A percentile compares a stretch with the other conserved stretches of the same genome.
These are phyloP conservation scores for Sphagnurus paluster DNA, from an alignment of 1,284 basidiomycete genomes.

Conservation along the genomic window DNA sequence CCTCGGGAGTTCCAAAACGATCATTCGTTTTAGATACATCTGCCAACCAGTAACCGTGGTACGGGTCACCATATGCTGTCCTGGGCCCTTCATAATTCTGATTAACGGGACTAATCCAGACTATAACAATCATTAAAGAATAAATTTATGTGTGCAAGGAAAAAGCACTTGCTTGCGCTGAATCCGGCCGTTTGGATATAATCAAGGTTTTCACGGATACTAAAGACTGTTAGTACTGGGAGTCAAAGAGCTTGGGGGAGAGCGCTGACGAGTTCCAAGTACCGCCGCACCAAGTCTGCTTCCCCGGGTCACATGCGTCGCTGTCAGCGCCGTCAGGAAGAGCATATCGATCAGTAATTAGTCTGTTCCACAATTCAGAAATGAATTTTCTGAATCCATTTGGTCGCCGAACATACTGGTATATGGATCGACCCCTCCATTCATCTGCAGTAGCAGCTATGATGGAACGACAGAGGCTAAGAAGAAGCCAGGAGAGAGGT, in stretches of 20 bases:
- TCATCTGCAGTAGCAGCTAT: slow-evolving; percentile 43
- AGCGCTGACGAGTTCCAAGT: slow-evolving; percentile 60
- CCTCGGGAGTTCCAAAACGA: slow-evolving; percentile 67
- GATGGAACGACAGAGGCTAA: slow-evolving; percentile 14
- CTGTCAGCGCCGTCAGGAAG: slow-evolving; percentile 53
- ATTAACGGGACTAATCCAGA: slow-evolving; percentile 68
- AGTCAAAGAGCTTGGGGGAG: background rate
- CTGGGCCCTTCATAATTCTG: slow-evolving; percentile 68
- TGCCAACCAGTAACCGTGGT: slow-evolving; percentile 72
- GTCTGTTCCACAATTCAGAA: slow-evolving; percentile 36
- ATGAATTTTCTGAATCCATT: too few relatives aligned
- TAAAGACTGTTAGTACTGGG: slow-evolving; percentile 23
- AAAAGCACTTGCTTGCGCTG: slow-evolving; percentile 60
- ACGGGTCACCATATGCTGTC: slow-evolving; percentile 67
- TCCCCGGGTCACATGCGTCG: slow-evolving; percentile 53
- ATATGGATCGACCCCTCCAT: slow-evolving; percentile 44
- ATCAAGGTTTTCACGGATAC: slow-evolving; percentile 71
- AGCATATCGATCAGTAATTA: slow-evolving; percentile 79
- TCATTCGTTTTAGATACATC: slow-evolving; percentile 66
- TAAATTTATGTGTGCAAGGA: slow-evolving; percentile 4
- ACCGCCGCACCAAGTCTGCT: slow-evolving; percentile 72
- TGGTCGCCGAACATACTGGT: slow-evolving; percentile 40
- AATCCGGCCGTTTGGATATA: slow-evolving; percentile 80
- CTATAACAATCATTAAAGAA: slow-evolving; percentile 29
- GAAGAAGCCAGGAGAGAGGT: slow-evolving; percentile 4